These are phyloP conservation scores for Golubevia sp. DNA, from an alignment of 1,284 basidiomycete species.

Conservation along the genomic window DNA sequence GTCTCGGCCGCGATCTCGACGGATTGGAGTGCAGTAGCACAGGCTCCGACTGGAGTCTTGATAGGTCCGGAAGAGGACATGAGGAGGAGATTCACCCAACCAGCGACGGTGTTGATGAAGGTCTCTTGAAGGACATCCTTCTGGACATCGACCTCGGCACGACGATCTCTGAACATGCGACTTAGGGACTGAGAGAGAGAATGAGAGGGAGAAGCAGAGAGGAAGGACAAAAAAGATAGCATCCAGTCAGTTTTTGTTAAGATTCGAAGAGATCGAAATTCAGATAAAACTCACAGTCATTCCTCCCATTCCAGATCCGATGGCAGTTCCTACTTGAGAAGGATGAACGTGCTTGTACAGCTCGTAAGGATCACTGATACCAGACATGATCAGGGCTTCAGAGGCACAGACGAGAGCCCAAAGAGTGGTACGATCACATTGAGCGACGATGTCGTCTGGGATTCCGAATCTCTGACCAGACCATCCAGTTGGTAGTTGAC, in stretches of 20 bases:
- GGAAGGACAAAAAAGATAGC: too few relatives aligned
- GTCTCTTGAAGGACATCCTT: slow-evolving; percentile 98
- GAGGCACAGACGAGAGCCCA: slow-evolving; percentile 95
- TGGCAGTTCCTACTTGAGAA: slow-evolving; percentile 73
- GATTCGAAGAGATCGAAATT: too few relatives aligned
- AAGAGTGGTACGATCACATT: slow-evolving; percentile 89
- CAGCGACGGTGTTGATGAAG: slow-evolving; percentile 97
- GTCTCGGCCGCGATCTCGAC: slow-evolving; percentile 97
- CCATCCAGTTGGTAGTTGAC: slow-evolving; percentile 97
- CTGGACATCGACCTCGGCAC: slow-evolving; percentile 95
- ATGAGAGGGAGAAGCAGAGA: slow-evolving; percentile 19
- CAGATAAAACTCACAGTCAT: slow-evolving; percentile 61
- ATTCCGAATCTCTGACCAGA: slow-evolving; percentile 93
- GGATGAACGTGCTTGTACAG: slow-evolving; percentile 84
- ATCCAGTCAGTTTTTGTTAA: too few relatives aligned
- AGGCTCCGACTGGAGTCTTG: slow-evolving; percentile 98
- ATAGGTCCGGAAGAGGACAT: slow-evolving; percentile 73
- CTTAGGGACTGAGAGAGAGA: slow-evolving; percentile 23
- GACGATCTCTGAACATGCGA: slow-evolving; percentile 94
- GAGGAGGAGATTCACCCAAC: slow-evolving; percentile 90
- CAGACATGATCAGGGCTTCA: slow-evolving; percentile 92
- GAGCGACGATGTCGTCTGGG: slow-evolving; percentile 93
- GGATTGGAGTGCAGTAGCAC: slow-evolving; percentile 95
- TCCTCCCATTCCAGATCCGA: slow-evolving; percentile 90
- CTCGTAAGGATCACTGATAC: slow-evolving; percentile 91